These are phyloP conservation scores for Cryptococcus sp. DNA, from an alignment of 1,284 basidiomycete genomes.

Conservation along the genomic window DNA sequence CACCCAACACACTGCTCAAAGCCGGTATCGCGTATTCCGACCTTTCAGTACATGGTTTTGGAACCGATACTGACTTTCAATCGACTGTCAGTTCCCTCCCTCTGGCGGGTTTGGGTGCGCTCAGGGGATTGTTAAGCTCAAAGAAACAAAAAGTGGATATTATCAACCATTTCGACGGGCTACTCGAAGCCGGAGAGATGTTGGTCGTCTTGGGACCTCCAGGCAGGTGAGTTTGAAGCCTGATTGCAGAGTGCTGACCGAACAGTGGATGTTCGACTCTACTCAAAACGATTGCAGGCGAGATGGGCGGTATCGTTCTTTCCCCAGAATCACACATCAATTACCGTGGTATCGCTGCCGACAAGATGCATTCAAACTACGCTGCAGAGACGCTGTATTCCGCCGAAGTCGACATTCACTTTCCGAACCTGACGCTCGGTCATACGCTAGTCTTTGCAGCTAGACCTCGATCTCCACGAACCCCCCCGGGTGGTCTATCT, in stretches of 20 bases:
- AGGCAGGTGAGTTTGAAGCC: slow-evolving; percentile 48
- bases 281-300: slow-evolving; percentile 55
- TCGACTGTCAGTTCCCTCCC: slow-evolving; percentile 51
- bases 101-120: slow-evolving; percentile 35
- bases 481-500: slow-evolving; percentile 47
- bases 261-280: slow-evolving; percentile 58
- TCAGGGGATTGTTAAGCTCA: slow-evolving; percentile 39
- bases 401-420: slow-evolving; percentile 53
- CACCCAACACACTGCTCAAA: neutral
- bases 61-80: slow-evolving; percentile 51
- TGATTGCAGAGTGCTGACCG: neutral
- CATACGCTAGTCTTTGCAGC: slow-evolving; percentile 47
- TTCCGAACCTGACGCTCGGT: slow-evolving; percentile 52
- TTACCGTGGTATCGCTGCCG: slow-evolving; percentile 46
- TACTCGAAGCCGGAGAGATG: slow-evolving; percentile 54
- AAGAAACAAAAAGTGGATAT: slow-evolving; percentile 51
- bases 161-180: slow-evolving; percentile 50
- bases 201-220: slow-evolving; percentile 58
- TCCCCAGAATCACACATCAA: slow-evolving; percentile 45
- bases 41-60: slow-evolving; percentile 51
- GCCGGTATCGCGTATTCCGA: slow-evolving; percentile 51
- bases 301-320: slow-evolving; percentile 52
- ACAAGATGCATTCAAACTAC: slow-evolving; percentile 45
- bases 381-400: slow-evolving; percentile 50
- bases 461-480: slow-evolving; percentile 40